phyloP scores from a whole-genome alignment of 257 asterid species.

The Apocynum venetum region DNA sequence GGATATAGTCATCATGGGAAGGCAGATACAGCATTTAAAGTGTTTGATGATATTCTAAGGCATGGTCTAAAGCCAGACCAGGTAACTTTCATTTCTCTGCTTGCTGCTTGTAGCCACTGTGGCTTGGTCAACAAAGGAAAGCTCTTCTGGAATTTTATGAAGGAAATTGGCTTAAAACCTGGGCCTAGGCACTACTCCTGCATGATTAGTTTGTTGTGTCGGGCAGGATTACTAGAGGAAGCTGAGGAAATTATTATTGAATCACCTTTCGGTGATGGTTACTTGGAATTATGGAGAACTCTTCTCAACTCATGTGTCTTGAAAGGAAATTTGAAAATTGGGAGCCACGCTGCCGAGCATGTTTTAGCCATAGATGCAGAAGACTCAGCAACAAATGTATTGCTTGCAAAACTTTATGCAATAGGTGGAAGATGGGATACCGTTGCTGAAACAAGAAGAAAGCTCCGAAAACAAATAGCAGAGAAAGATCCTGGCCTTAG shows the following conservation, averaged over 20 bases:
- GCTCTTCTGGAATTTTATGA: slow-evolving; percentile 66
- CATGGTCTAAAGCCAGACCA: slow-evolving; percentile 55
- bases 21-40: slow-evolving; percentile 48
- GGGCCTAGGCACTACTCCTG: slow-evolving; percentile 85
- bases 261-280: slow-evolving; percentile 48
- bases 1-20: slow-evolving; percentile 75
- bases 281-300: slow-evolving; percentile 60
- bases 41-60: slow-evolving; percentile 45
- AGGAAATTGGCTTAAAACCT: slow-evolving; percentile 37
- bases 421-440: slow-evolving; percentile 58
- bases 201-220: slow-evolving; percentile 61
- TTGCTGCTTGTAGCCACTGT: slow-evolving; percentile 77
- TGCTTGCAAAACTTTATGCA: slow-evolving; percentile 59
- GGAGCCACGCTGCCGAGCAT: slow-evolving; percentile 54
- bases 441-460: slow-evolving; percentile 54
- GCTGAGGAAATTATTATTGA: slow-evolving; percentile 57
- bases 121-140: slow-evolving; percentile 51
- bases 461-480: slow-evolving; percentile 30
- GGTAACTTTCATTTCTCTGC: slow-evolving; percentile 62
- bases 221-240: slow-evolving; percentile 65
- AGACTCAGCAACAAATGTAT: slow-evolving; percentile 49
- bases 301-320: slow-evolving; percentile 53
- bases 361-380: slow-evolving; percentile 38
- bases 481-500: slow-evolving; percentile 74
- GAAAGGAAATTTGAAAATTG: slow-evolving; percentile 40